Conservation (phyloP, 768 basidiomycete species). For the Chiua virens region DNA sequence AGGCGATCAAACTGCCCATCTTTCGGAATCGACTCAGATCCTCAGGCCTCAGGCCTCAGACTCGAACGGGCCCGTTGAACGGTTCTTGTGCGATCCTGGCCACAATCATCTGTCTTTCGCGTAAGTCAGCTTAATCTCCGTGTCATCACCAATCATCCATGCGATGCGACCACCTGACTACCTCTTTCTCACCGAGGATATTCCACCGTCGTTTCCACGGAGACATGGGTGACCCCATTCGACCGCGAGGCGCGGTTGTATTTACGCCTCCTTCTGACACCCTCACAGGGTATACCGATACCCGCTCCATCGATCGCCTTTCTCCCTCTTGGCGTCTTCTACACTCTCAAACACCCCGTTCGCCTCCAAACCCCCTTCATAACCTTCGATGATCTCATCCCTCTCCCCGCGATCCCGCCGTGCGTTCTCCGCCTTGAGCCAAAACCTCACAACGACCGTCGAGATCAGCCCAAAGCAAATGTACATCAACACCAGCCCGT, state of each 20-base stretch:
- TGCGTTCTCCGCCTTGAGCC: slow-evolving; percentile 61
- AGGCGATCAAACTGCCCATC: too few species aligned
- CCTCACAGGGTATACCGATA: slow-evolving; percentile 64
- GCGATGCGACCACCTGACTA: neutral
- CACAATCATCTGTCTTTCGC: too few species aligned
- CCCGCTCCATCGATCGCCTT: slow-evolving; percentile 76
- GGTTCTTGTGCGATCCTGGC: too few species aligned
- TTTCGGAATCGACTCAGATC: too few species aligned
- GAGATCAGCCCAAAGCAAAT: slow-evolving; percentile 61
- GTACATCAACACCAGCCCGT: slow-evolving; percentile 71
- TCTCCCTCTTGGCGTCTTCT: slow-evolving; percentile 65
- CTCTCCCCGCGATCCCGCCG: slow-evolving; percentile 65
- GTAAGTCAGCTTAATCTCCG: neutral
- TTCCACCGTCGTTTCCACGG: too few species aligned
- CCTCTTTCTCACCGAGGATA: too few species aligned
- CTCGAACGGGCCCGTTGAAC: too few species aligned
- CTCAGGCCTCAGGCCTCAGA: too few species aligned
- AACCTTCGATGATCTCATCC: slow-evolving; percentile 57
- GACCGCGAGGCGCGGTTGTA: neutral
- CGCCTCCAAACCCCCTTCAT: slow-evolving; percentile 38
- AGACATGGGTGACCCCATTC: too few species aligned
- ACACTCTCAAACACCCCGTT: slow-evolving; percentile 60
- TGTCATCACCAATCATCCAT: neutral
- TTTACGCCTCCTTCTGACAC: neutral
- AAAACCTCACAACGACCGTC: slow-evolving; percentile 40